A percentile compares a stretch with the other conserved stretches of the same genome.
Conservation (phyloP, 1,284 basidiomycete genomes). For the Cutaneotrichosporon sp. region DNA sequence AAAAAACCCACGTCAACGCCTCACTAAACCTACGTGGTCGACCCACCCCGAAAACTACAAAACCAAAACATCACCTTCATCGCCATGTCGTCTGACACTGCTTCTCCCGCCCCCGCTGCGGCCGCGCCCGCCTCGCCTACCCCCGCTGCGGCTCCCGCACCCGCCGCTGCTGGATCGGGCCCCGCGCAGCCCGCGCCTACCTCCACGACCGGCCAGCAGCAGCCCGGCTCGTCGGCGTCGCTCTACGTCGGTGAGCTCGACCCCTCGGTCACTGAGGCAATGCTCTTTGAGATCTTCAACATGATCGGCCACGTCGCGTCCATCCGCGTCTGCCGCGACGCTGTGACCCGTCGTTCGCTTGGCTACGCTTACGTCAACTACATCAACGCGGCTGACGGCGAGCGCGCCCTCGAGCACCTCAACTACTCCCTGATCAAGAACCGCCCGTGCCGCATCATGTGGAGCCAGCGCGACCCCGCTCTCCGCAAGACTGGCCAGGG, state of each 20-base stretch:
- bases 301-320: conserved; percentile 99
- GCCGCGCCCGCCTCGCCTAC: conserved; percentile 30
- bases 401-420: conserved; percentile 97
- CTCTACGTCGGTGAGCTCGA: conserved; percentile 99
- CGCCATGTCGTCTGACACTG: conserved; percentile 39
- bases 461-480: conserved; percentile 99
- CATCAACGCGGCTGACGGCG: conserved; percentile 93
- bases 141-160: conserved; percentile 32
- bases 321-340: conserved; percentile 99
- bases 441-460: conserved; percentile 99
- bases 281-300: conserved; percentile 99
- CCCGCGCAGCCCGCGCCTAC: conserved; percentile 56
- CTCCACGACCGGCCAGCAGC: conserved; percentile 61
- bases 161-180: conserved; percentile 30
- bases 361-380: conserved; percentile 99
- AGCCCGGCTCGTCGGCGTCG: conserved; percentile 76
- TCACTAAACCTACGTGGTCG: conserved; percentile 29
- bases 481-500: conserved; percentile 99
- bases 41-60: conserved; percentile 27
- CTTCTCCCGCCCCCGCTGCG: conserved; percentile 35
- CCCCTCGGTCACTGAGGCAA: conserved; percentile 95
- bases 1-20: conserved; percentile 34
- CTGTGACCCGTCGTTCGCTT: conserved; percentile 97
- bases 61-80: conserved; percentile 13
- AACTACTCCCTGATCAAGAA: conserved; percentile 99